Base-by-base conservation (phyloP, 106 monocot genomes). In the Dioscorea zingiberensis region DNA sequence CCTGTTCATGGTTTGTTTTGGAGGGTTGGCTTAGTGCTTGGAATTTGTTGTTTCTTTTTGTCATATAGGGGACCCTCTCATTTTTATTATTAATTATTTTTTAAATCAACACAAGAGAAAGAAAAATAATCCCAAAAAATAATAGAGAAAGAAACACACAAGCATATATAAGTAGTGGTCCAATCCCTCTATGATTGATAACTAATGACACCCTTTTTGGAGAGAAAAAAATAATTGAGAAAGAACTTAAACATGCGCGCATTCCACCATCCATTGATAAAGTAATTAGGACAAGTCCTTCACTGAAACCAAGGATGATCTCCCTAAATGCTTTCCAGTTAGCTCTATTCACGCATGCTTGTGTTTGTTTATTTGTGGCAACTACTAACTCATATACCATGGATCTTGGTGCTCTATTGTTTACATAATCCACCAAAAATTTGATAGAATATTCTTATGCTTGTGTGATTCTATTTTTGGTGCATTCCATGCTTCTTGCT, bases 301-400 rank as follows among this genome's bases (percentile, higher is more conserved):
- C 38, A 38, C 38, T 38, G 38, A 38, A 38, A 38, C 38, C 38
- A 38, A 38, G 38, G 38, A 38, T 38, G 38, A 38, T 38, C 38
- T 38, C 10, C 38, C 38, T 38, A 38, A 38, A 38, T 38, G 38
- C 38, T 19, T 51, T 51, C 51, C 18, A 16, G 4, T 51, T 51
- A 16, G 51, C 51, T n/a, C n/a, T 51, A 16, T 51, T 51, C 51
- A 51, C 51, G 38, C 38, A 38, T 51, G 51, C 51, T 51, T 13
- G 15, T 51, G 51, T 51, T 51, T 51, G 51, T 51, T 51, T 51
- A 51, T 18, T 51, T 51, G 13, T 51, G 51, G 51, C 51, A 51
- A 19, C 19, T 19, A 19, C 19, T 19, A 16, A 51, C 15, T 51
- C 18, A 16, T 51, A 51, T 51, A 16, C 13, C 15, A 51, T 51